Conservation (phyloP, 2,329 filamentous ascomycete genomes). For the Neonectria punicea region DNA sequence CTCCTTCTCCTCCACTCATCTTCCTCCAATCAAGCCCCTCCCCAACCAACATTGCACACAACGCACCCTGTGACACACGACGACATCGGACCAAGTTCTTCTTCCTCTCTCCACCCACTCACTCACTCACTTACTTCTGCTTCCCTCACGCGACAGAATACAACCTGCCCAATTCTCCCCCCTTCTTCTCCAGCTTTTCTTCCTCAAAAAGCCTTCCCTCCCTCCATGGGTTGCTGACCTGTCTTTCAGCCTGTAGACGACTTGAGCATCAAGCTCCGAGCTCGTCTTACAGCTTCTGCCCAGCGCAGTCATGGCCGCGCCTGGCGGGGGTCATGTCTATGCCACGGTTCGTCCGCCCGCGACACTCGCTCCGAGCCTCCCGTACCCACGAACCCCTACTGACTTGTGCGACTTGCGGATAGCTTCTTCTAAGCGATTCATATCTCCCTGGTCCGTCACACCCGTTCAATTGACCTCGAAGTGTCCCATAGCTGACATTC, state of each 20-base stretch:
- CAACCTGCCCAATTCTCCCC: not conserved
- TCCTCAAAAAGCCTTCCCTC: slow-evolving; percentile 8
- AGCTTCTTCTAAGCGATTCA: slow-evolving; percentile 92
- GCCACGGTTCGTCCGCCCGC: slow-evolving; percentile 60
- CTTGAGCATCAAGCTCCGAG: slow-evolving; percentile 34
- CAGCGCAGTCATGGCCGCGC: slow-evolving; percentile 49
- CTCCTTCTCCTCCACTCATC: not conserved
- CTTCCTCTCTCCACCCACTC: not conserved
- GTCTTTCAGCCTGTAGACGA: slow-evolving; percentile 34
- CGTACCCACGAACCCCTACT: slow-evolving; percentile 1
- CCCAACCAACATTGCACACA: not conserved
- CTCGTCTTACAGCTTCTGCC: slow-evolving; percentile 35
- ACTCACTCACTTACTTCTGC: not conserved
- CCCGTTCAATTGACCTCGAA: slow-evolving; percentile 22
- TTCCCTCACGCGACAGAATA: not conserved
- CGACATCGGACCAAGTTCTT: slow-evolving; percentile 23
- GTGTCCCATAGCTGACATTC: slow-evolving; percentile 20
- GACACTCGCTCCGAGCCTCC: slow-evolving; percentile 12
- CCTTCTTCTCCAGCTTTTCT: slow-evolving; percentile 17
- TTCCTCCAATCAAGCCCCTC: slow-evolving; percentile 10
- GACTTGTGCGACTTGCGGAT: slow-evolving; percentile 32
- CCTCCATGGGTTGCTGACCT: slow-evolving; percentile 42
- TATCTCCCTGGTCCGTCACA: slow-evolving; percentile 84
- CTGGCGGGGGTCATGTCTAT: slow-evolving; percentile 61
- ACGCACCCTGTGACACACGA: slow-evolving; percentile 26